Evolutionary conservation across 1,284 basidiomycete genomes (phyloP), one percentile per base, ranked within the genome.

Genomic region (Xerocomus cyaneibrunnescens): DNA sequence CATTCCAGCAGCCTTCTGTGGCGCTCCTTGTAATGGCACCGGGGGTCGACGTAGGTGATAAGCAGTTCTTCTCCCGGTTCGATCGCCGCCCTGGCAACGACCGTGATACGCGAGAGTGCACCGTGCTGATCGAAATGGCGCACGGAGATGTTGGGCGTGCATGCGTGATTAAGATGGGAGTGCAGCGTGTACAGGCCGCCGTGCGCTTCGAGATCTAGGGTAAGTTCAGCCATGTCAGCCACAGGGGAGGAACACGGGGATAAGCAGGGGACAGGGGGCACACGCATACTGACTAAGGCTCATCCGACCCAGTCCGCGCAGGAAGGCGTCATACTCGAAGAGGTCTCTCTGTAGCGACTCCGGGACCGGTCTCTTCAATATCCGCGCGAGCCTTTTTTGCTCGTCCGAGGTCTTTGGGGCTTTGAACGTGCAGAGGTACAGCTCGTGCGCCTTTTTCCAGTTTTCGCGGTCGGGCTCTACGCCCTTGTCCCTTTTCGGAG

Each of bases 171-270:
- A 35, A 95, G 68, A 64, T 94, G 91, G 2, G 90, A 88, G 68
- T 96, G 92, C 9, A 96, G 78, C 7, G 80, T 78, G 69, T 94
- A 95, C 10, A 95, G 74, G 2, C 92, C 93, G 5, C 93, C 93
- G 55, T 92, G 90, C 3, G 85, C 83, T 70, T 95, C 93, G 52
- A 92, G 76, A 66, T 94, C 87, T 89, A 56, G 5, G n/a, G 21
- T 30, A 23, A 7, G 6, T 21, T 45, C 19, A 16, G 35, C 28
- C 9, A 30, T 47, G 27, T 60, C 44, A 57, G 51, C 23, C 31
- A 47, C 23, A 28, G 38, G 46, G 35, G 36, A 38, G 14, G 19
- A 3, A 7, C 23, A 35, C 31, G 50, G 37, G 28, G 21, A 55
- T 42, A 32, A 25, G 40, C 42, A 22, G 21, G 34, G 13, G 7